phyloP scores from a whole-genome alignment of 2,329 filamentous ascomycete genomes.

The Botrytis medusae region DNA sequence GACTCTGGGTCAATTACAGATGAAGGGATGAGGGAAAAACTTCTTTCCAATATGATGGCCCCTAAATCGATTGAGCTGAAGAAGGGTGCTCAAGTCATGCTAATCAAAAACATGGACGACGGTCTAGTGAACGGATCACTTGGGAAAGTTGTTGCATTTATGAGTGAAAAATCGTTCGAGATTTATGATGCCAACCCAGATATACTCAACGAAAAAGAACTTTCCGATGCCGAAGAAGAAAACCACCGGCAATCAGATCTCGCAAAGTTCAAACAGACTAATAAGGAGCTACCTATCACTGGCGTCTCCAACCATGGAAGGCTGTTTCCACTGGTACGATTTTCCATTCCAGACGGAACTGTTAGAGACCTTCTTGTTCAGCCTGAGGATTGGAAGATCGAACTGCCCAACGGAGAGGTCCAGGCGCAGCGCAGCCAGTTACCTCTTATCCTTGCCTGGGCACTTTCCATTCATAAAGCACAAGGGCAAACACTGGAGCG shows the following conservation, averaged over 20 bases:
- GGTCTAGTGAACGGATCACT: conserved; percentile 91
- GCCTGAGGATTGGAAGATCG: conserved; percentile 92
- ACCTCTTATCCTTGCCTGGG: conserved; percentile 94
- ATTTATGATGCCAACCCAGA: conserved; percentile 58
- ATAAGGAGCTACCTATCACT: conserved; percentile 39
- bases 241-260: conserved; percentile 38
- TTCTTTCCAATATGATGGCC: conserved; percentile 91
- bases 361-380: conserved; percentile 76
- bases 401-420: conserved; percentile 91
- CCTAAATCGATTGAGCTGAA: conserved; percentile 79
- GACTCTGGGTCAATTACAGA: conserved; percentile 73
- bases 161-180: conserved; percentile 64
- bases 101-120: conserved; percentile 99
- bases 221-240: conserved; percentile 44
- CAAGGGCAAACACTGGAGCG: conserved; percentile 87
- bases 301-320: conserved; percentile 47
- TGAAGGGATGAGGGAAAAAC: conserved; percentile 66
- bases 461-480: conserved; percentile 95
- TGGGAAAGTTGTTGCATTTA: conserved; percentile 80
- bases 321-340: conserved; percentile 81
- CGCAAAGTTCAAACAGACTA: conserved; percentile 41
- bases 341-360: conserved; percentile 75
- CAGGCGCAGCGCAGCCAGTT: conserved; percentile 82
- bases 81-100: conserved; percentile 93
- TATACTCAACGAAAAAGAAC: conserved; percentile 50